Conservation (phyloP, 106 monocot species). For the Dendrobium nobile region DNA sequence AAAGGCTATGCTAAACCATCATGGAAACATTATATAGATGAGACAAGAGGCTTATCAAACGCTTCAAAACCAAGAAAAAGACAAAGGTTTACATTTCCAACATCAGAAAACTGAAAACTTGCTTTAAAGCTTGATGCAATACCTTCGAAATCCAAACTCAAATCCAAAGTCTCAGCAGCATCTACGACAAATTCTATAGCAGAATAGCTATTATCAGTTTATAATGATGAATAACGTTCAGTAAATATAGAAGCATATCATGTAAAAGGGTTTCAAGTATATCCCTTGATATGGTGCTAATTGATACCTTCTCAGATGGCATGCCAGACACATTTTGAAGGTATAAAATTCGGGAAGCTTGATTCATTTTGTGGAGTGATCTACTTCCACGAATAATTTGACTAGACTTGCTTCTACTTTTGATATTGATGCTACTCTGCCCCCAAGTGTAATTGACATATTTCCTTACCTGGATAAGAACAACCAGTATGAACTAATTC, state of each 20-base stretch:
- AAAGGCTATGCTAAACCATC: no score
- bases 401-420: slow-evolving; percentile 17
- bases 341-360: slow-evolving; percentile 12
- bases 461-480: slow-evolving; percentile 49
- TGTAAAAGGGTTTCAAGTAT: background rate
- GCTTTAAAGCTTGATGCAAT: background rate
- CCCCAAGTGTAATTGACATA: slow-evolving; percentile 87
- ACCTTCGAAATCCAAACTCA: background rate
- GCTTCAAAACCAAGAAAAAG: background rate
- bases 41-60: no score
- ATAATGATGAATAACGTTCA: background rate
- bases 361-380: slow-evolving; percentile 28
- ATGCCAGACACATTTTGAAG: slow-evolving; percentile 11
- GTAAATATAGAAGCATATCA: background rate
- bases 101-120: background rate
- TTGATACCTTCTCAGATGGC: slow-evolving; percentile 20
- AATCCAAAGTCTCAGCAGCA: slow-evolving; percentile 3
- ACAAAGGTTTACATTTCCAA: background rate
- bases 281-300: background rate
- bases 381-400: slow-evolving; percentile 24
- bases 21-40: no score
- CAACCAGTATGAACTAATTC: slow-evolving; percentile 1
- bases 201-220: slow-evolving; percentile 9
- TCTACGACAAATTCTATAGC: slow-evolving; percentile 10
- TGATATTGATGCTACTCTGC: slow-evolving; percentile 38